Evolutionary conservation across 2,329 filamentous ascomycete genomes (phyloP).

Genomic region (Seiridium cupressi): DNA sequence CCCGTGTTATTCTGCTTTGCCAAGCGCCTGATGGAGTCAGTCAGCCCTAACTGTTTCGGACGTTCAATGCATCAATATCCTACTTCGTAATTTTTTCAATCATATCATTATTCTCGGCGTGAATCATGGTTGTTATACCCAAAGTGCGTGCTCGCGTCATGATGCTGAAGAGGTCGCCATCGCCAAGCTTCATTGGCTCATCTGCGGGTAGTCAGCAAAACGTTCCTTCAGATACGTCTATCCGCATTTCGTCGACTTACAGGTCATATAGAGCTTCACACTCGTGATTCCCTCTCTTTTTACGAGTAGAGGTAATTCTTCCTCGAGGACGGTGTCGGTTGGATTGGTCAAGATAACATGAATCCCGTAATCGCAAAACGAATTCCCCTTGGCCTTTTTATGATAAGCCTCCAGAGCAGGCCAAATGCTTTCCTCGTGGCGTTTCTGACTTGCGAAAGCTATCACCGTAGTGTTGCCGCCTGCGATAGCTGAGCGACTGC

Average conservation of each 20-base stretch:
- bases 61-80: background rate
- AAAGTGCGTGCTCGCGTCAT: constrained; percentile 35
- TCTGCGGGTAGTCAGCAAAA: background rate
- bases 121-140: constrained; percentile 47
- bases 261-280: constrained; percentile 8
- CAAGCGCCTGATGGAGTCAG: constrained; percentile 11
- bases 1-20: constrained; percentile 10
- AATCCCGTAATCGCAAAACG: constrained; percentile 57
- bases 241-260: background rate
- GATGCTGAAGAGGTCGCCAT: constrained; percentile 38
- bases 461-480: constrained; percentile 50
- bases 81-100: constrained; percentile 37
- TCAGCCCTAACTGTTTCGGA: constrained; percentile 2
- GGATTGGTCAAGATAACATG: constrained; percentile 32
- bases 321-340: constrained; percentile 14
- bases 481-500: constrained; percentile 42
- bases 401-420: constrained; percentile 41
- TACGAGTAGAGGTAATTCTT: constrained; percentile 1
- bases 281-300: constrained; percentile 3
- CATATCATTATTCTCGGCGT: constrained; percentile 46
- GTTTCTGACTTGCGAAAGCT: constrained; percentile 44
- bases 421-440: constrained; percentile 35
- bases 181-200: constrained; percentile 34
- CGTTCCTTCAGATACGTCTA: too few relatives aligned
- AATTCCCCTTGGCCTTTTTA: constrained; percentile 31